Base-by-base conservation (phyloP, 352 stramenopile species). In the Albugo candida region DNA sequence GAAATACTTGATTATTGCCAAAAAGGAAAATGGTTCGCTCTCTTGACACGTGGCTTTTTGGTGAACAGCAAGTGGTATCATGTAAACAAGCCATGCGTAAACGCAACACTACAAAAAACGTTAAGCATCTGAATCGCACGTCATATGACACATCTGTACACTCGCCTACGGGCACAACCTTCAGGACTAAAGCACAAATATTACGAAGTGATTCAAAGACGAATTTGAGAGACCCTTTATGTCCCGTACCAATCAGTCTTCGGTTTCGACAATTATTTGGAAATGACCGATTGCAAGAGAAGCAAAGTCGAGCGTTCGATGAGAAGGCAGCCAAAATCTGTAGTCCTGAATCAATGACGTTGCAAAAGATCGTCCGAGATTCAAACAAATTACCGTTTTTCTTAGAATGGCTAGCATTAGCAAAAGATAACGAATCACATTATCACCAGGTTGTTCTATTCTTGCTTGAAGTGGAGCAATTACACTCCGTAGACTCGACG, bases 361-460 rank as follows among this genome's bases (percentile, higher is more conserved):
- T 31, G 24, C 24, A 8, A 10, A 31, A 88, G 47, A 79, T 91
- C 46, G 73, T 88, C 4, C 83, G 84, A 31, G 78, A 91, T 53
- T 67, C 74, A 5, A 91, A 88, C 55, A 91, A 83, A 43, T 58
- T 91, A 38, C 78, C 75, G 41, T 91, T 78, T 51, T 43, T 91
- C 37, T 52, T 88, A 45, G 67, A 74, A 13, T 91, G 71, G 69
- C 69, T 91, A 18, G 82, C 68, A 1, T 8, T 31, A 3, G 55
- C 58, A 1, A 68, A 83, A 49, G 53, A 67, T 21, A 35, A 60
- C 27, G 44, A 61, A 13, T 67, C 58, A 12, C 70, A 81, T 45
- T 88, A 83, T 52, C 75, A 87, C 46, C 71, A 88, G n/a, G 75
- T 88, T 24, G 47, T 91, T 51, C 64, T 88, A 1, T 91, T 86